Conservation (phyloP, 2,329 filamentous ascomycete genomes). For the Tolypocladium pustulatum region DNA sequence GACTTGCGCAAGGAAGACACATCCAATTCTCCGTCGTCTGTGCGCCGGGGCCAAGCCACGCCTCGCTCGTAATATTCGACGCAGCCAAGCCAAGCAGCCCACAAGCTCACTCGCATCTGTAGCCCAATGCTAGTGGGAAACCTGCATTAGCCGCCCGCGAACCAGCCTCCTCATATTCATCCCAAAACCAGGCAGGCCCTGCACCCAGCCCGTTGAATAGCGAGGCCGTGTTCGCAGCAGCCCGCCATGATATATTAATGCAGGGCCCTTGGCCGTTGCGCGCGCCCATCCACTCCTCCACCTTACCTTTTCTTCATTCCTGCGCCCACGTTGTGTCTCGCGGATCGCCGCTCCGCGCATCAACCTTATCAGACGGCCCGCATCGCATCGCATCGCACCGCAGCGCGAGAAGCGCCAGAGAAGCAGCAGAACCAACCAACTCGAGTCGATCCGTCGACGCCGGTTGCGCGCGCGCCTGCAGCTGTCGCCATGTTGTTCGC, state of each 20-base stretch:
- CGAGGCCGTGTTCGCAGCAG: not conserved
- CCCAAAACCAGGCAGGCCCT: not conserved
- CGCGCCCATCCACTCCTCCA: too few relatives aligned
- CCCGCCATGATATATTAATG: not conserved
- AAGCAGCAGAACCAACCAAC: not conserved
- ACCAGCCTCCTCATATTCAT: not conserved
- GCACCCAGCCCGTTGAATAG: not conserved
- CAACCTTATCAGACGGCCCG: not conserved
- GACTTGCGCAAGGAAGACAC: too few relatives aligned
- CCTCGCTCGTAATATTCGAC: too few relatives aligned
- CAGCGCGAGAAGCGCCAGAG: not conserved
- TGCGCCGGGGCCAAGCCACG: too few relatives aligned
- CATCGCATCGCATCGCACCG: not conserved
- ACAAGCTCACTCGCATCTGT: too few relatives aligned
- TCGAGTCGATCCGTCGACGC: not conserved
- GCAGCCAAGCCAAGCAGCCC: too few relatives aligned
- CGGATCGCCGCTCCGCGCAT: not conserved
- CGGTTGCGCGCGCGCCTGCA: not conserved
- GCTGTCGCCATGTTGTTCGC: conserved; percentile 47
- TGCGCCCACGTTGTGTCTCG: not conserved
- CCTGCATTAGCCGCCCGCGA: not conserved
- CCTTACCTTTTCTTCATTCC: not conserved
- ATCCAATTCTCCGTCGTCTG: too few relatives aligned
- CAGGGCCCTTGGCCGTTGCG: not conserved
- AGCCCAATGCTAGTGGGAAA: not conserved